Evolutionary conservation across 768 basidiomycete species (phyloP), one percentile per base, ranked within the genome.

Genomic region (Tulasnella sp.): DNA sequence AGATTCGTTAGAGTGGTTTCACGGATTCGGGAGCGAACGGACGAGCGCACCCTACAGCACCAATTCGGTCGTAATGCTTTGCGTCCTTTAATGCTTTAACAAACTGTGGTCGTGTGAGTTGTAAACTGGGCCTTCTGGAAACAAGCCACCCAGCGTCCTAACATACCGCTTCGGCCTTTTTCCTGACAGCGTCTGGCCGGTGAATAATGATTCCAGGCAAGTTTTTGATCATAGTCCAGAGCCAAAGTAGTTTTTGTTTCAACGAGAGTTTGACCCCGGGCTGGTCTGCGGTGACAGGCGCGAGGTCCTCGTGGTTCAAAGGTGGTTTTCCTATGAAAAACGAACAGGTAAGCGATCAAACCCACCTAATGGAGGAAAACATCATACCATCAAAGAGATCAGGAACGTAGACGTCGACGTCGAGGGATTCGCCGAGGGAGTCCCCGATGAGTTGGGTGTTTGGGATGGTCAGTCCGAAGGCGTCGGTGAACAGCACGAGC

Each of bases 401-500:
- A 9, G 90, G 90, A 23, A 90, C 85, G 87, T 88, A 91, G 23
- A 90, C 89, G 80, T 91, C 90, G 79, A 90, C 88, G 23, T 84
- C 83, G 32, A 91, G 81, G 18, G 83, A 81, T 78, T 86, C 83
- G 11, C 89, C 85, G 32, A 90, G 81, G 37, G 85, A 83, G 82
- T 91, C 90, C 2, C 90, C 90, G 9, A 91, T 84, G 77, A 92
- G 85, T 80, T 88, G 89, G 79, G 83, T 85, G 80, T 91, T 90
- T 40, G 85, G 80, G 13, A 90, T 82, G 3, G 85, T 83, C 6
- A 91, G 83, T 0, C 89, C 90, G 79, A 90, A 92, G 11, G 84
- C 86, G 80, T 91, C 90, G 0, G 88, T 90, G 44, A 90, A 83
- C 9, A 90, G 82, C 26, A 91, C 81, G 26, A 91, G 83, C 7